A percentile compares a stretch with the other conserved stretches of the same genome.
Evolutionary conservation across 352 stramenopile species (phyloP).

Genomic region (Phytophthora pistaciae): DNA sequence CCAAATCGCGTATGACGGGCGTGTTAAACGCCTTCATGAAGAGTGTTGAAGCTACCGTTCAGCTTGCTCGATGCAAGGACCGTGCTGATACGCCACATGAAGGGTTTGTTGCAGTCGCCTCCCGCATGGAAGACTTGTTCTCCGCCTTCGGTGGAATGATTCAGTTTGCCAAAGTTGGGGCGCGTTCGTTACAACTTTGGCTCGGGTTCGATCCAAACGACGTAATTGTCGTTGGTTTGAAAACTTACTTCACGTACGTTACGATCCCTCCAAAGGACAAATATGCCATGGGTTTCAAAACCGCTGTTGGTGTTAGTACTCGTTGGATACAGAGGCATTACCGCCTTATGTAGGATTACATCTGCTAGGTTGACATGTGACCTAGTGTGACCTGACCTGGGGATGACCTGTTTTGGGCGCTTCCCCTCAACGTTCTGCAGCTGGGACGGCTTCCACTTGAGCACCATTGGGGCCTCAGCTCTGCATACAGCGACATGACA

Average conservation of each 20-base stretch:
- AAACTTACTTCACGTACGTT: too few relatives aligned
- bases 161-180: not conserved
- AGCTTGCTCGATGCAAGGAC: not conserved
- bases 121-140: not conserved
- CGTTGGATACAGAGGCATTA: not conserved
- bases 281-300: not conserved
- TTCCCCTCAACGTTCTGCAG: constrained; percentile 22
- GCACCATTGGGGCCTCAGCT: constrained; percentile 20
- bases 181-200: too few relatives aligned
- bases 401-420: not conserved
- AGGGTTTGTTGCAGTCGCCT: not conserved
- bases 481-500: constrained; percentile 29
- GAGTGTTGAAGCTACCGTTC: not conserved
- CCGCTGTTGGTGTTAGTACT: not conserved
- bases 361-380: not conserved
- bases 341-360: not conserved
- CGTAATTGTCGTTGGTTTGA: too few relatives aligned
- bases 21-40: not conserved
- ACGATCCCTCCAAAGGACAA: too few relatives aligned
- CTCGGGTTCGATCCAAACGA: too few relatives aligned
- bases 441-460: constrained; percentile 26
- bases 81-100: not conserved
- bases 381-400: constrained; percentile 1
- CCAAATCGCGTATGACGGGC: not conserved
- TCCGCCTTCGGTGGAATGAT: not conserved